Base-by-base conservation (phyloP, 2,329 filamentous ascomycete species). In the Teratosphaeria nubilosa region DNA sequence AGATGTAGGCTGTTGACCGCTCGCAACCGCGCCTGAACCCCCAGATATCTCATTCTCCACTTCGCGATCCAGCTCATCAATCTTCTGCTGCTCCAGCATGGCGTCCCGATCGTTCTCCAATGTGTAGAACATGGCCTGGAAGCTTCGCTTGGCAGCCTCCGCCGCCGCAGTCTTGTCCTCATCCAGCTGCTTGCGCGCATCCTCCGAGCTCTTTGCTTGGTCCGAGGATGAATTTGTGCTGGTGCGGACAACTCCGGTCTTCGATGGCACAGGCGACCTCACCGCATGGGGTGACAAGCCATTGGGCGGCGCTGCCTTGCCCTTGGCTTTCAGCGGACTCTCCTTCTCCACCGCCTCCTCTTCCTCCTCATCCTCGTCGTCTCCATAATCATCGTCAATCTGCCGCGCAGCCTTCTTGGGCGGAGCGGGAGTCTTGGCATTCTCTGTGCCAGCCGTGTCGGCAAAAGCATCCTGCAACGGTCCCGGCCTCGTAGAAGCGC, bases 61-160 rank as follows among this genome's bases (percentile, higher is more conserved):
- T 72, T 95, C 91, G 71, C 95, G 88, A 72, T 99, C 94, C 1
- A 95, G 91, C 72, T 97, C 94, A 70, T 99, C 94, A 27, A 99
- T 81, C 73, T 92, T 90, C 73, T 97, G 91, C 74, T 99, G 94
- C 73, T 99, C 94, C 58, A 97, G 76, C 94, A 99, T 97, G 54
- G 94, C 94, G 67, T 92, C 90, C 57, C 90, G 84, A 71, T 99
- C 94, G 71, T 92, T 94, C 74, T 99, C 94, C 32, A 97, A 80
- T 1, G 94, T 96, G 73, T 96, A 92, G 74, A 97, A 95, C 64
- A 96, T 82, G 10, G 90, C 95, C 70, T 96, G 87, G 73, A 96
- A 97, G 74, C 88, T 94, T 67, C 85, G 84, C 75, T 91, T 91
- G 51, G 90, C 94, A 55, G 88, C 87, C 69, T 95, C 90, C 69